A percentile compares a stretch with the other conserved stretches of the same genome.
Conservation (phyloP, 768 basidiomycete genomes). For the Daedaleopsis nitida region DNA sequence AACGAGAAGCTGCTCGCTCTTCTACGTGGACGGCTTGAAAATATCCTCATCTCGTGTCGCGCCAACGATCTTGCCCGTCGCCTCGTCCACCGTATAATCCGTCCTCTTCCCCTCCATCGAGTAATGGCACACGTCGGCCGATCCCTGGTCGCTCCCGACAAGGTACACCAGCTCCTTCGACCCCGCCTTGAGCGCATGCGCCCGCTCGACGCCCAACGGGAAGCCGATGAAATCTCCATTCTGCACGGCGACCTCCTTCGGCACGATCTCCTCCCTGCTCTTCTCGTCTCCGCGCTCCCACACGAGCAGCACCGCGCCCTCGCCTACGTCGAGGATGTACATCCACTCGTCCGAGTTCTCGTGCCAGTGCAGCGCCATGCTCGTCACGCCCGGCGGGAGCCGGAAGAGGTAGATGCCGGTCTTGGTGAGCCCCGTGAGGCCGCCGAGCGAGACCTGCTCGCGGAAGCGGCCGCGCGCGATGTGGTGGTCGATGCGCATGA, state of each 20-base stretch:
- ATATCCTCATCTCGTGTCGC: slow-evolving; percentile 11
- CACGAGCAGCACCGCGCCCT: slow-evolving; percentile 12
- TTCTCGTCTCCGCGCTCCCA: slow-evolving; percentile 10
- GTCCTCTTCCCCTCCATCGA: slow-evolving; percentile 16
- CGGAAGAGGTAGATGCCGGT: slow-evolving; percentile 25
- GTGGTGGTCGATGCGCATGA: slow-evolving; percentile 11
- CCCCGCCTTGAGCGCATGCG: slow-evolving; percentile 24
- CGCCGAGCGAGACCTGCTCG: slow-evolving; percentile 19
- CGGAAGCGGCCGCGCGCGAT: slow-evolving; percentile 9
- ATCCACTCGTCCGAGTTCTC: slow-evolving; percentile 24
- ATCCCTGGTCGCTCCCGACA: slow-evolving; percentile 23
- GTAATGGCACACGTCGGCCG: slow-evolving; percentile 25
- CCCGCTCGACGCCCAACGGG: slow-evolving; percentile 16
- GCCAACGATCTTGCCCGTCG: slow-evolving; percentile 4
- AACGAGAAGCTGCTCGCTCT: too few relatives aligned
- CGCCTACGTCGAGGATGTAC: slow-evolving; percentile 24
- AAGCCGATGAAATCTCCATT: slow-evolving; percentile 29
- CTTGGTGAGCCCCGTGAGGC: slow-evolving; percentile 21
- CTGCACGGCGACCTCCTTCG: slow-evolving; percentile 17
- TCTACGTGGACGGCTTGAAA: too few relatives aligned
- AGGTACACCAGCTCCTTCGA: slow-evolving; percentile 27
- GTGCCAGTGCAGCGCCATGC: slow-evolving; percentile 24
- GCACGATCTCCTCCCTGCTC: slow-evolving; percentile 1
- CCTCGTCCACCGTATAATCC: slow-evolving; percentile 16
- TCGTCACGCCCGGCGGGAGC: slow-evolving; percentile 19